Base-by-base conservation (phyloP, 495 filamentous ascomycete genomes). In the Neurospora cerealis region DNA sequence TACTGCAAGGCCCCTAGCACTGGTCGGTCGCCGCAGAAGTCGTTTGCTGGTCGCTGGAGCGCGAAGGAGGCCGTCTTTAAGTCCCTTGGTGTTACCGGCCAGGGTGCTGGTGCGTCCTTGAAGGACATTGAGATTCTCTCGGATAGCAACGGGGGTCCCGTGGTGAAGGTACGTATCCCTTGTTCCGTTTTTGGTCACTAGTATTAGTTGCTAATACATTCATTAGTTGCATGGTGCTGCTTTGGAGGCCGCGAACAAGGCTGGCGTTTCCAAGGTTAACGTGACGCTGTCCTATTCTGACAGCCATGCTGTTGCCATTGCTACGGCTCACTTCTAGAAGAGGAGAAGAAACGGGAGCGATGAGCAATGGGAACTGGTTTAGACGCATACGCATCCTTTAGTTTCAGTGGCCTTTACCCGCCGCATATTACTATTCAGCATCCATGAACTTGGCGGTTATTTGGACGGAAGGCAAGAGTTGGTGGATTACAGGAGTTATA, bases 61-160 rank as follows among this genome's bases (percentile, higher is more conserved):
- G 96, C 96, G 4, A 99, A 99, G 83, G 96, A 99, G 85, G 96
- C 95, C 5, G 94, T 99, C 5, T 99, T 99, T 86, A 99, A 99
- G 87, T 92, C 92, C 15, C 84, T 99, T n/a, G 93, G 93, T 48
- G 93, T 97, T n/a, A 81, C 87, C 76, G 89, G 93, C 80, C 90
- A 92, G 82, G 96, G 96, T 71, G 94, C 91, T 15, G 96, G 96
- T 74, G 95, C 96, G 70, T 87, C 92, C 21, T 77, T 99, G 84
- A 95, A 91, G 85, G 95, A 98, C 17, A 98, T 99, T 83, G 96
- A 99, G 86, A 94, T 99, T 74, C 81, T 86, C 44, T 89, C 87
- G 74, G 91, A 95, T 79, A 88, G 91, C 70, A 92, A 89, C 34
- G 96, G 96, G 37, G 93, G 90, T 46, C 96, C 96, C 1, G 83